Conservation (phyloP, 495 filamentous ascomycete genomes). For the Podospora anserina region DNA sequence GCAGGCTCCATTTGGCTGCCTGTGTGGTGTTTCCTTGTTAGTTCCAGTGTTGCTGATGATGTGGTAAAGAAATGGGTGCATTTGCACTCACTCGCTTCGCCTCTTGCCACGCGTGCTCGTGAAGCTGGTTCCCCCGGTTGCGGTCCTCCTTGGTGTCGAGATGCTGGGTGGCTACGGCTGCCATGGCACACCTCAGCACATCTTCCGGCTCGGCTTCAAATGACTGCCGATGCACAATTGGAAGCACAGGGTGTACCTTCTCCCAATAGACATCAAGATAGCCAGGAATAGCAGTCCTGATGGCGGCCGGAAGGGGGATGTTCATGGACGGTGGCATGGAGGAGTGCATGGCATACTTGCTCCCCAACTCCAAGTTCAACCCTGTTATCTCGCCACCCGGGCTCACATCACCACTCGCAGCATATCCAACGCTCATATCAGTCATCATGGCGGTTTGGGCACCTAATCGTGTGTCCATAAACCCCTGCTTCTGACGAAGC, state of each 20-base stretch:
- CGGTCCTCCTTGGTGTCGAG: slow-evolving; percentile 45
- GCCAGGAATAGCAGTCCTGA: slow-evolving; percentile 33
- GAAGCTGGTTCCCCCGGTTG: slow-evolving; percentile 41
- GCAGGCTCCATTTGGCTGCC: slow-evolving; percentile 44
- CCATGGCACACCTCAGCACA: slow-evolving; percentile 47
- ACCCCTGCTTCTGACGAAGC: slow-evolving; percentile 31
- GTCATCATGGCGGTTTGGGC: slow-evolving; percentile 17
- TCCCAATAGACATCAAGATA: slow-evolving; percentile 49
- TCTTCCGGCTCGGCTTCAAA: slow-evolving; percentile 40
- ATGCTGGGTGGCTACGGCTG: slow-evolving; percentile 48
- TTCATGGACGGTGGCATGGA: slow-evolving; percentile 26
- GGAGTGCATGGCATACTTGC: slow-evolving; percentile 23
- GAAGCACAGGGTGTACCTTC: slow-evolving; percentile 40
- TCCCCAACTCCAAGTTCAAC: slow-evolving; percentile 29
- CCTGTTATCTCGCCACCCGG: slow-evolving; percentile 20
- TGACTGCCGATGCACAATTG: slow-evolving; percentile 43
- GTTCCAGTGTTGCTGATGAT: neutral
- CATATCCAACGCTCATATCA: slow-evolving; percentile 17
- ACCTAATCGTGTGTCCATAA: slow-evolving; percentile 19
- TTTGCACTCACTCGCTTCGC: slow-evolving; percentile 34
- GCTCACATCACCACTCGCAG: slow-evolving; percentile 1
- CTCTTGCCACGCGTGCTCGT: slow-evolving; percentile 47
- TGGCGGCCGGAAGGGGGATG: slow-evolving; percentile 32
- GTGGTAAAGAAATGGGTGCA: neutral
- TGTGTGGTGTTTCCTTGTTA: slow-evolving; percentile 21